Percentiles rank a stretch among this genome's conserved stretches.
phyloP scores from a whole-genome alignment of 495 filamentous ascomycete genomes.

The Trypethelium eluteriae region DNA sequence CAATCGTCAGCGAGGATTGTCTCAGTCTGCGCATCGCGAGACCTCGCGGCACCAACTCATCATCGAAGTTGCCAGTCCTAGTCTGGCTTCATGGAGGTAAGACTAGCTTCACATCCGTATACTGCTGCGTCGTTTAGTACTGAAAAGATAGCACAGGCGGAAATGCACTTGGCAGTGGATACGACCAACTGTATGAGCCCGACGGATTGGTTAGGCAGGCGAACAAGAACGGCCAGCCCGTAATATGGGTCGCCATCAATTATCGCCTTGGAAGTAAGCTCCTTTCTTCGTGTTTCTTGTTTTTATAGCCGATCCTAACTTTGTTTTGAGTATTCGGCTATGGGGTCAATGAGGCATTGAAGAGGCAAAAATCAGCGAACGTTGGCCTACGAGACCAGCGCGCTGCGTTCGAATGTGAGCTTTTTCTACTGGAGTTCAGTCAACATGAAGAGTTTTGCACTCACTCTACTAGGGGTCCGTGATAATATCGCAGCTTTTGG shows the following conservation, averaged over 20 bases:
- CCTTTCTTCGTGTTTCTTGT: background rate
- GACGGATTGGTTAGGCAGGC: slow-evolving; percentile 42
- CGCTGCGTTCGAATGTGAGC: slow-evolving; percentile 36
- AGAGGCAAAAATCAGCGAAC: slow-evolving; percentile 25
- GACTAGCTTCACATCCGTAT: background rate
- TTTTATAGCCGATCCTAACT: background rate
- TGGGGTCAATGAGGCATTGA: slow-evolving; percentile 8
- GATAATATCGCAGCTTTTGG: slow-evolving; percentile 55
- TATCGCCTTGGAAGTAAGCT: slow-evolving; percentile 40
- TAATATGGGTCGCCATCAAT: slow-evolving; percentile 43
- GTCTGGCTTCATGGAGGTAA: slow-evolving; percentile 37
- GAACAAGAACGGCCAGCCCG: slow-evolving; percentile 35
- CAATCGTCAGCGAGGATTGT: slow-evolving; percentile 41
- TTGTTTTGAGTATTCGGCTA: background rate
- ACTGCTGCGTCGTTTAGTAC: slow-evolving; percentile 35
- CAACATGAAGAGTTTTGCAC: background rate
- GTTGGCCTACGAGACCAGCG: slow-evolving; percentile 42
- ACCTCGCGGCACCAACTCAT: slow-evolving; percentile 22
- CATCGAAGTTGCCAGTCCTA: slow-evolving; percentile 37
- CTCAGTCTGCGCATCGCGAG: slow-evolving; percentile 43
- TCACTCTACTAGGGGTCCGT: slow-evolving; percentile 40
- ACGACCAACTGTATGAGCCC: slow-evolving; percentile 34
- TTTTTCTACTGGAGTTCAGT: background rate
- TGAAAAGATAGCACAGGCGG: slow-evolving; percentile 34
- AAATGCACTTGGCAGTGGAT: slow-evolving; percentile 33